Conservation (phyloP, 208 protist species). For the Trypanosoma mega region DNA sequence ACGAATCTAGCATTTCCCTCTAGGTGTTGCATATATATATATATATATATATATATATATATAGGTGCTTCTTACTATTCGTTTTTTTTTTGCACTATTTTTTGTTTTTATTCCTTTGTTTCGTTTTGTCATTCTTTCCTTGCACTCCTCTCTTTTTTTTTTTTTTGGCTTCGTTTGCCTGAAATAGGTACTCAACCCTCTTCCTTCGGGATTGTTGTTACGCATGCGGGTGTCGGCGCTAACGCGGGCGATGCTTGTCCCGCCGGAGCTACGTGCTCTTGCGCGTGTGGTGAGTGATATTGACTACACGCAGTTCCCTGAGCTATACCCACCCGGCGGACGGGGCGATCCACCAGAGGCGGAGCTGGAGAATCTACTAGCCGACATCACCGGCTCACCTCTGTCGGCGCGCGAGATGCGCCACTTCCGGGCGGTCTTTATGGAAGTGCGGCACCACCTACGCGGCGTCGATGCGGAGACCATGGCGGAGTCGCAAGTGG, state of each 20-base stretch:
- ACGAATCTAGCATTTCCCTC: no score
- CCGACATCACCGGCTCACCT: conserved; percentile 55
- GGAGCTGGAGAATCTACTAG: conserved; percentile 49
- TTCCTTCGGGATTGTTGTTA: background rate
- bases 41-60: conserved; percentile 9
- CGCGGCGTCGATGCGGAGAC: conserved; percentile 49
- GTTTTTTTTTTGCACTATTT: conserved; percentile 7
- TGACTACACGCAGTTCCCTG: conserved; percentile 57
- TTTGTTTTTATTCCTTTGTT: conserved; percentile 4
- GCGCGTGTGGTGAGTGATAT: conserved; percentile 55
- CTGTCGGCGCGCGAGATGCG: conserved; percentile 49
- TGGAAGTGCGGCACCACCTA: conserved; percentile 61
- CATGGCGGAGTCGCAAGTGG: conserved; percentile 37
- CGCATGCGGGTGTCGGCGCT: background rate
- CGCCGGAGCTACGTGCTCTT: conserved; percentile 71
- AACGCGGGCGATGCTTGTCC: conserved; percentile 32
- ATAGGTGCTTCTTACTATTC: background rate
- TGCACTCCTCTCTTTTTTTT: conserved; percentile 16
- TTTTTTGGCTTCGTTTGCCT: conserved; percentile 1
- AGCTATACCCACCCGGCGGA: conserved; percentile 36
- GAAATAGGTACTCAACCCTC: no score
- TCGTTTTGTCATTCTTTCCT: conserved; percentile 4
- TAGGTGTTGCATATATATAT: conserved; percentile 11
- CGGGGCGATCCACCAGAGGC: conserved; percentile 25
- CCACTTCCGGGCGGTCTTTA: conserved; percentile 61